phyloP scores from a whole-genome alignment of 345 rosid genomes.

The Salix udensis region DNA sequence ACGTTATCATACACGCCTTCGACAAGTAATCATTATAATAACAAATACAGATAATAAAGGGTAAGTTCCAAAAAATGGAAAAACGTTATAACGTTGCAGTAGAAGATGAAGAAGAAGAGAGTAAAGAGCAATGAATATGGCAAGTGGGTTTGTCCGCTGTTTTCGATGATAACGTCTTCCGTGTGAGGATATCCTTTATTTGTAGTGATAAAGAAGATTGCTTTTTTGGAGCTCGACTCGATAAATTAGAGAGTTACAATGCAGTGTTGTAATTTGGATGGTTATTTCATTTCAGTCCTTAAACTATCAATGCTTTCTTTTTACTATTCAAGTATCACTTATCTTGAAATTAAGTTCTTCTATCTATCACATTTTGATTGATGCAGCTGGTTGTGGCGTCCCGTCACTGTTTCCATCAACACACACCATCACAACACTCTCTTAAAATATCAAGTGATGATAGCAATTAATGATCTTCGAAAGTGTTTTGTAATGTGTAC shows the following conservation, averaged over 20 bases:
- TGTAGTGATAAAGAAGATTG: background rate
- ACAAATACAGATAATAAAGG: background rate
- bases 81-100: background rate
- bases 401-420: too few species aligned
- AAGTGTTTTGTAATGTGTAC: background rate
- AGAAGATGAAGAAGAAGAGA: background rate
- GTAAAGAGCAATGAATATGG: background rate
- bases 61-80: too few species aligned
- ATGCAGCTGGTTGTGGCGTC: background rate
- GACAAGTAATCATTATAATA: background rate
- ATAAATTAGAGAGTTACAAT: background rate
- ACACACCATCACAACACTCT: background rate
- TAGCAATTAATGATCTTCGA: background rate
- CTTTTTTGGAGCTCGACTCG: background rate
- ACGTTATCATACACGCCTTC: conserved; percentile 18
- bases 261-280: background rate
- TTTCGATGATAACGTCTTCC: background rate
- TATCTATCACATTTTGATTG: background rate
- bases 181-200: background rate
- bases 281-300: background rate
- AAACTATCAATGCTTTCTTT: background rate
- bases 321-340: background rate
- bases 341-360: background rate
- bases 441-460: background rate
- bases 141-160: background rate